Evolutionary conservation across 2,329 filamentous ascomycete species (phyloP), one percentile per base, ranked within the genome.

Genomic region (Xylariaceae sp.): DNA sequence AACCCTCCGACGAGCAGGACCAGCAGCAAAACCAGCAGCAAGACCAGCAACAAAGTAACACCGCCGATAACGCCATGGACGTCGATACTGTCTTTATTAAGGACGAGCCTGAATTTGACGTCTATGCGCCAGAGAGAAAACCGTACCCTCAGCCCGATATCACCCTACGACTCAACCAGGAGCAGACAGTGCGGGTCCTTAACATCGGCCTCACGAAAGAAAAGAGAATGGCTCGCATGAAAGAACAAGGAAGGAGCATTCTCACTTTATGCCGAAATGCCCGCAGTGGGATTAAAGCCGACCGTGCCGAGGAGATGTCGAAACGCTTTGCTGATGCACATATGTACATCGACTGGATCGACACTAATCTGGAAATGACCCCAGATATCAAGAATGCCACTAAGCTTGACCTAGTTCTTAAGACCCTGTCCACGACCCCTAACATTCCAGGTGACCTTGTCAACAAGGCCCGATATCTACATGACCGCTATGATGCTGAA

Each of bases 331-430:
- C 59, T 8, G 53, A 61, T 10, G 60, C 57, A 10, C 39, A 49
- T 4, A 51, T 64, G 30, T 66, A 62, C 37, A 58, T 69, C 17
- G 62, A 66, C n/a, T 68, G 67, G 67, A n/a, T 69, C n/a, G 64
- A 64, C 0, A 63, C 59, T 0, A 57, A 52, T 13, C 7, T 66
- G 5, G 62, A 67, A 13, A 68, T 69, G 61, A 67, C 61, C 1
- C 65, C 66, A 1, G 18, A 54, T 3, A 63, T 69, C 10, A 61
- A 65, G 1, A 23, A 35, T 1, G 34, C 23, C 2, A 47, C 53
- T 1, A 50, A 34, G 0, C 34, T 65, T 13, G 52, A 62, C 0
- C 3, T 23, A 1, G 58, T 58, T 6, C 59, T 70, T 9, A 35
- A 48, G 0, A 15, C 2, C 1, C 11, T 56, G 13, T 13, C 42